Conservation (phyloP, 2,329 filamentous ascomycete genomes). For the Aspergillus sp. region DNA sequence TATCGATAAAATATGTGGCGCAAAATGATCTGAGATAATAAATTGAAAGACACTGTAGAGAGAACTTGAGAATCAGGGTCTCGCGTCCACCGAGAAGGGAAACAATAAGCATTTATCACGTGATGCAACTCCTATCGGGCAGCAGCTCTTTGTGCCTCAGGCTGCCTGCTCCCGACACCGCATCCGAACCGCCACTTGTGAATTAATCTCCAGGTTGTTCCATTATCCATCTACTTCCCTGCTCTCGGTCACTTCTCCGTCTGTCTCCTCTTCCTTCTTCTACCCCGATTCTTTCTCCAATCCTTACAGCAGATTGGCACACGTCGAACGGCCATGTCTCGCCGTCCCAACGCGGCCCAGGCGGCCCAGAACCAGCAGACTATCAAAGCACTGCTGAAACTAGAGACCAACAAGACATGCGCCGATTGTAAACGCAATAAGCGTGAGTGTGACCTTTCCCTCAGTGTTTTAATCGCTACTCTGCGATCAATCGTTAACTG, state of each 20-base stretch:
- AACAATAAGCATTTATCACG: constrained; percentile 30
- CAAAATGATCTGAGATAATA: background rate
- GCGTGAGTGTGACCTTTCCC: constrained; percentile 61
- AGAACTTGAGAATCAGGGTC: background rate
- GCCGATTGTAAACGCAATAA: constrained; percentile 99
- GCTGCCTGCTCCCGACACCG: constrained; percentile 27
- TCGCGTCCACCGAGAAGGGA: background rate
- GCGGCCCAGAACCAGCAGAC: constrained; percentile 92
- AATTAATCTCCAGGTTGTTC: constrained; percentile 25
- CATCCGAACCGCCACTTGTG: constrained; percentile 33
- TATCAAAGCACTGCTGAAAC: constrained; percentile 91
- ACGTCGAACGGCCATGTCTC: constrained; percentile 39
- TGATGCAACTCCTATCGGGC: constrained; percentile 26
- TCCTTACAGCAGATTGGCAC: constrained; percentile 16
- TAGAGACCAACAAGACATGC: constrained; percentile 95
- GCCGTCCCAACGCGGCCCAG: constrained; percentile 73
- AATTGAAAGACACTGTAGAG: background rate
- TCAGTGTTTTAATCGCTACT: background rate
- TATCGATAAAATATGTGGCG: background rate
- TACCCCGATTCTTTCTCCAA: constrained; percentile 10
- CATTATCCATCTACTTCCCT: constrained; percentile 16
- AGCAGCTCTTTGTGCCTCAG: constrained; percentile 27
- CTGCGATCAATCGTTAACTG: constrained; percentile 23
- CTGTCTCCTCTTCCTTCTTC: constrained; percentile 10
- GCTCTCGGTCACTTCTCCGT: constrained; percentile 18